Conservation (phyloP, 345 rosid genomes). For the Eucalyptus microcorys region DNA sequence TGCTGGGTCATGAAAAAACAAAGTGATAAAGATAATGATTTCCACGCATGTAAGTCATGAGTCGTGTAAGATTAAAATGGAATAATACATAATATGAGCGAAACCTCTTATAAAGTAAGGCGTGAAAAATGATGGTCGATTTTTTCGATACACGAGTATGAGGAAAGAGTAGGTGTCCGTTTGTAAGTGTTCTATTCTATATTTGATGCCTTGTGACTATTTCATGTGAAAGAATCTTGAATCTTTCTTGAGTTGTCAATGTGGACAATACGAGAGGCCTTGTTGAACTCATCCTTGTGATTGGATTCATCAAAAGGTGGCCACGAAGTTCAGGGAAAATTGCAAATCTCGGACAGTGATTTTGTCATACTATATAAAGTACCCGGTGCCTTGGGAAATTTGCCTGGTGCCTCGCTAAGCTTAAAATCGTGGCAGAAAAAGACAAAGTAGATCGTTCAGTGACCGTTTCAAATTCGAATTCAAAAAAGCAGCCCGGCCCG, state of each 20-base stretch:
- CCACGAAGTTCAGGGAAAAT: not conserved
- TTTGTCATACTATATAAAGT: not conserved
- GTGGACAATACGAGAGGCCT: not conserved
- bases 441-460: not conserved
- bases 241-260: not conserved
- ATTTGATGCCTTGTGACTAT: too few species aligned
- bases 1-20: not conserved
- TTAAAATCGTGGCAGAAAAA: not conserved
- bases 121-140: fast-evolving
- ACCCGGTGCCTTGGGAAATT: not conserved
- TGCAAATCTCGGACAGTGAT: not conserved
- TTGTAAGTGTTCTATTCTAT: not conserved
- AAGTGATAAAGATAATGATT: too few species aligned
- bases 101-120: too few species aligned
- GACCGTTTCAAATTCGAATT: slow-evolving; percentile 35
- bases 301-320: not conserved
- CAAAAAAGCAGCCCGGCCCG: not conserved
- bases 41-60: too few species aligned
- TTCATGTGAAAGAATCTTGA: fast-evolving
- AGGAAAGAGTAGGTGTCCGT: not conserved
- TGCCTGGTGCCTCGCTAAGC: not conserved
- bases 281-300: not conserved
- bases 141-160: not conserved
- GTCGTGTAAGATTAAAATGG: too few species aligned
- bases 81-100: too few species aligned